Percentiles rank a stretch among this genome's conserved stretches.
Evolutionary conservation across 176 grass and related monocot genomes (phyloP).

Genomic region (Musa schizocarpa): DNA sequence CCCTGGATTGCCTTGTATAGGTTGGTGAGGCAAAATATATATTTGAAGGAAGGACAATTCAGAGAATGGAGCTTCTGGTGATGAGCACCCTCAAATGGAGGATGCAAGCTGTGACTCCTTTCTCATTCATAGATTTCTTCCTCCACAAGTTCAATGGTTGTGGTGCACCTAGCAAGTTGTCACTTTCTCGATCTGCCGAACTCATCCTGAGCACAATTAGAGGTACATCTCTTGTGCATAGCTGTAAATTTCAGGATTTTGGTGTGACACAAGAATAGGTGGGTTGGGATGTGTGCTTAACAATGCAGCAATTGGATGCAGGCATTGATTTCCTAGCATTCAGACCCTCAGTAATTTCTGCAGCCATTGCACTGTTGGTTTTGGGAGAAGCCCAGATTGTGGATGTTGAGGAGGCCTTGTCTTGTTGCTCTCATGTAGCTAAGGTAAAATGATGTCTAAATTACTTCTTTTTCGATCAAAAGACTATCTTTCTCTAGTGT

Average conservation of each 20-base stretch:
- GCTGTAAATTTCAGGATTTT: background rate
- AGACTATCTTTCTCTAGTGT: background rate
- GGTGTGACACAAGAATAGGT: background rate
- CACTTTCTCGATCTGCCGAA: conserved; percentile 26
- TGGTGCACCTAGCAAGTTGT: conserved; percentile 21
- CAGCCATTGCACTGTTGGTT: background rate
- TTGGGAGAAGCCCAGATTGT: background rate
- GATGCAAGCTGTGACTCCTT: conserved; percentile 81
- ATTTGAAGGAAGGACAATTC: conserved; percentile 70
- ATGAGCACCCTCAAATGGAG: conserved; percentile 74
- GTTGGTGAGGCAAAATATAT: conserved; percentile 46
- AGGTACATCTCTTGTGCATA: conserved; percentile 36
- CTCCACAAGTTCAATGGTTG: conserved; percentile 44
- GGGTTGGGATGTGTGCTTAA: conserved; percentile 10
- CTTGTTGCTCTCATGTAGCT: background rate
- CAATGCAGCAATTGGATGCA: background rate
- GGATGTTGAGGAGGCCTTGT: background rate
- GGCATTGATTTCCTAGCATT: background rate
- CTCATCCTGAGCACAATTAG: conserved; percentile 42
- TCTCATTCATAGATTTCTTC: conserved; percentile 79
- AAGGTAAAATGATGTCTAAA: background rate
- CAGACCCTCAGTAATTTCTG: background rate
- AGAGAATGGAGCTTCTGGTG: conserved; percentile 89
- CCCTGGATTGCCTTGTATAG: conserved; percentile 21
- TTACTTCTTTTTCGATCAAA: background rate